These are phyloP conservation scores for Theileria equi DNA, from an alignment of 169 alveolate species.

Conservation along the genomic window DNA sequence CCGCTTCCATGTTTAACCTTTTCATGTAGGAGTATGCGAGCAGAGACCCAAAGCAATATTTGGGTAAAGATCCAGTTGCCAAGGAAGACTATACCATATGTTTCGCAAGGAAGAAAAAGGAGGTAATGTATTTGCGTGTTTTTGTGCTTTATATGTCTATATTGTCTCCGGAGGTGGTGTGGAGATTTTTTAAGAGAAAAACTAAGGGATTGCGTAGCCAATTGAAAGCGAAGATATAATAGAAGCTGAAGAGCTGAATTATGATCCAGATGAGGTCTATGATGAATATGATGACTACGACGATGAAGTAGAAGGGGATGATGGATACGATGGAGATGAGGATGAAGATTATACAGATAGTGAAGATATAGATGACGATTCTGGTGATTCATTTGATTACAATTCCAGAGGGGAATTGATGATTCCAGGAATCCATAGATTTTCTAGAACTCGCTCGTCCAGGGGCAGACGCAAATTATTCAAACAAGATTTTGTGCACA, in stretches of 20 bases:
- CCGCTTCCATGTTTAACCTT: no score
- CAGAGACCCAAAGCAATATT: no score
- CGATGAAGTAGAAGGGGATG: constrained; percentile 4
- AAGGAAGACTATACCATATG: no score
- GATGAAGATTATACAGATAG: constrained; percentile 29
- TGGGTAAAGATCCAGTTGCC: no score
- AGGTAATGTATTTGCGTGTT: no score
- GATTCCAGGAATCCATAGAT: constrained; percentile 28
- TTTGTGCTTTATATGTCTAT: not conserved
- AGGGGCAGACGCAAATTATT: constrained; percentile 37
- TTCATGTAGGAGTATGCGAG: no score
- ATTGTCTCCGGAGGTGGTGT: not conserved
- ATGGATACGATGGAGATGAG: constrained; percentile 39
- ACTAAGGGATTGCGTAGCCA: not conserved
- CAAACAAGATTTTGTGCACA: constrained; percentile 7
- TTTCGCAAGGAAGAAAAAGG: no score
- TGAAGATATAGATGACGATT: constrained; percentile 4
- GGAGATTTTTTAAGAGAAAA: not conserved
- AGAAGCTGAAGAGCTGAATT: no score
- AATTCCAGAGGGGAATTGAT: constrained; percentile 52
- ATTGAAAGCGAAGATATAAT: no score
- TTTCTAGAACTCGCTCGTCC: constrained; percentile 38
- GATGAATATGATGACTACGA: not conserved
- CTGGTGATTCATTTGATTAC: constrained; percentile 47
- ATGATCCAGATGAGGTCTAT: no score